Evolutionary conservation across 2,329 filamentous ascomycete genomes (phyloP).

Genomic region (Aureobasidium namibiae): DNA sequence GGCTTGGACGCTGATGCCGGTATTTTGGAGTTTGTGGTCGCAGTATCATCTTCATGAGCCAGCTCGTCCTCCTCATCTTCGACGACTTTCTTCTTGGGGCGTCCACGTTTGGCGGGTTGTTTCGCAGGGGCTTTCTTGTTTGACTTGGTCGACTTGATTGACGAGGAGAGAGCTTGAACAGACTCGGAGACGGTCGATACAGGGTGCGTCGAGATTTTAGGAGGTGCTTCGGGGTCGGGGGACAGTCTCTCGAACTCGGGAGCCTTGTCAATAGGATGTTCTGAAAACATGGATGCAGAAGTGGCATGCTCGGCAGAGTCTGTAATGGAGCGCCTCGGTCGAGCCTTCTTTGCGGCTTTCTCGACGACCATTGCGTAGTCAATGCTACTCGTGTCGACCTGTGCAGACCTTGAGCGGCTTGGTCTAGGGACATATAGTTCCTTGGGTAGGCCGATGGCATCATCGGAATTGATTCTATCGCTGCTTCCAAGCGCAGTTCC

Average conservation of each 20-base stretch:
- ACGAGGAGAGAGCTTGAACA: background rate
- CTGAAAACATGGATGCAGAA: background rate
- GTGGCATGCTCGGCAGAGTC: background rate
- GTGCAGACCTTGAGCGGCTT: constrained; percentile 23
- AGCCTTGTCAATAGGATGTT: constrained; percentile 7
- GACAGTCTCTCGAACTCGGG: background rate
- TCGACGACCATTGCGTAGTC: constrained; percentile 20
- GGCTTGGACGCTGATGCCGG: background rate
- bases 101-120: background rate
- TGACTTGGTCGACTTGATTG: background rate
- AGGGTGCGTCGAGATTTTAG: background rate
- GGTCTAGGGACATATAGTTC: constrained; percentile 33
- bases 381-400: constrained; percentile 16
- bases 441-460: constrained; percentile 28
- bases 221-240: background rate
- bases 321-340: constrained; percentile 29
- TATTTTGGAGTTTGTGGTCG: background rate
- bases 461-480: constrained; percentile 24
- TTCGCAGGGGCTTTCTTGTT: background rate
- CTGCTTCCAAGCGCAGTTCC: constrained; percentile 5
- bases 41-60: background rate
- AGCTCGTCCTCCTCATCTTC: constrained; percentile 3
- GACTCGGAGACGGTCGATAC: background rate
- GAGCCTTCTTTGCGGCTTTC: constrained; percentile 28
- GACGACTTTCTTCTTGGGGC: background rate